Conservation (phyloP, 1,284 basidiomycete genomes). For the Austroboletus novae-zelandiae region DNA sequence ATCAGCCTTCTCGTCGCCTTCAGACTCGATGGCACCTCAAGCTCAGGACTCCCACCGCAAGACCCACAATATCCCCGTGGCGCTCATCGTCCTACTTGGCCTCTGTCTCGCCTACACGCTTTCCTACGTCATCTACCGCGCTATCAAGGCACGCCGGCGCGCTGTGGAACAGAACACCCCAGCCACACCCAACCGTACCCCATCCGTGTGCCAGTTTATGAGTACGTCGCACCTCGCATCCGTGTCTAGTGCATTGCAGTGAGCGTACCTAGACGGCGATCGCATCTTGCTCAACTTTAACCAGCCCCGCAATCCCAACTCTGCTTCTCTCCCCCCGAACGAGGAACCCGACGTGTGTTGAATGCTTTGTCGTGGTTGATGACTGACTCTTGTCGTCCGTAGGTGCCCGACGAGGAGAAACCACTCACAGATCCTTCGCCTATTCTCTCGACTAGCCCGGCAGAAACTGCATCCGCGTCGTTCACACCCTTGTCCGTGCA, state of each 20-base stretch:
- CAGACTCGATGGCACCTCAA: too few species aligned
- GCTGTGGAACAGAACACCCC: slow-evolving; percentile 11
- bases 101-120: slow-evolving; percentile 28
- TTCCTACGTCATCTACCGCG: slow-evolving; percentile 29
- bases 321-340: neutral
- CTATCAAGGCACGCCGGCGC: slow-evolving; percentile 18
- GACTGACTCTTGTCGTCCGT: slow-evolving; percentile 8
- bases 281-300: slow-evolving; percentile 26
- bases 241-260: neutral
- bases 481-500: slow-evolving; percentile 14
- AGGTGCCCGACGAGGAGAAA: slow-evolving; percentile 15
- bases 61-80: slow-evolving; percentile 17
- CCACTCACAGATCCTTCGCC: slow-evolving; percentile 7
- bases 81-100: slow-evolving; percentile 22
- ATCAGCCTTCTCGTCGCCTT: too few species aligned
- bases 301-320: slow-evolving; percentile 1
- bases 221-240: slow-evolving; percentile 14
- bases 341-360: slow-evolving; percentile 15
- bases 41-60: neutral
- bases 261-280: slow-evolving; percentile 18
- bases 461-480: slow-evolving; percentile 14
- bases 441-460: slow-evolving; percentile 5
- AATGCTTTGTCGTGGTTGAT: neutral
- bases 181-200: slow-evolving; percentile 18
- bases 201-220: slow-evolving; percentile 28